Percentiles rank a stretch among this genome's conserved stretches.
Conservation (phyloP, 305 asterid genomes). For the Solanum aculeatissimum region DNA sequence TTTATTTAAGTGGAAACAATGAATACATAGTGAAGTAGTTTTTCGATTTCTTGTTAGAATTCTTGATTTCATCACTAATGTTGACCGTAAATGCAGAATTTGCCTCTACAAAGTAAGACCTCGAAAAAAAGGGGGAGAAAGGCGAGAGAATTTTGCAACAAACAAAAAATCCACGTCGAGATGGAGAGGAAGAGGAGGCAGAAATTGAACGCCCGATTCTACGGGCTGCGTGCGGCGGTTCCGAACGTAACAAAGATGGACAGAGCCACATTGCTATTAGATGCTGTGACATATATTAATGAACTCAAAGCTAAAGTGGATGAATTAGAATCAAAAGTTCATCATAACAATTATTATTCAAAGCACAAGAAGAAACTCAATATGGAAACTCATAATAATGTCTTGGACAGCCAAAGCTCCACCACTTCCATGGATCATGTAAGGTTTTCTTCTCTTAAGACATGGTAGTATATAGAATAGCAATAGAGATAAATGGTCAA, state of each 20-base stretch:
- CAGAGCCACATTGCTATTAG: slow-evolving; percentile 21
- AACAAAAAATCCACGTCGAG: background rate
- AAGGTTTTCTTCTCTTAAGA: background rate
- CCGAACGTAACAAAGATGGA: slow-evolving; percentile 33
- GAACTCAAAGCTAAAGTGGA: slow-evolving; percentile 18
- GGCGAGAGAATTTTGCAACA: background rate
- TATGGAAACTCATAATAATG: background rate
- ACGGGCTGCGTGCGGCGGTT: slow-evolving; percentile 16
- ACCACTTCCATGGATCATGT: background rate
- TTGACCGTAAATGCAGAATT: background rate
- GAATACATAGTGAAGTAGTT: no score
- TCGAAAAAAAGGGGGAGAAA: background rate
- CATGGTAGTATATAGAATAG: background rate
- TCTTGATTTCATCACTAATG: no score
- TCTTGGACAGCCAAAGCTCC: background rate
- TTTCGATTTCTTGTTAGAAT: no score
- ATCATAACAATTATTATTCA: background rate
- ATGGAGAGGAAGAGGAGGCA: slow-evolving; percentile 6
- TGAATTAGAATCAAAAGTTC: slow-evolving; percentile 11
- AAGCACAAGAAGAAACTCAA: background rate
- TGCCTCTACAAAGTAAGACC: background rate
- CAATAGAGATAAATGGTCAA: no score
- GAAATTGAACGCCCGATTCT: slow-evolving; percentile 1
- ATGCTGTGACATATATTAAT: slow-evolving; percentile 23
- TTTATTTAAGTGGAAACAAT: no score